Conservation (phyloP, 2,329 filamentous ascomycete genomes). For the Trichoderma citrinoviride region DNA sequence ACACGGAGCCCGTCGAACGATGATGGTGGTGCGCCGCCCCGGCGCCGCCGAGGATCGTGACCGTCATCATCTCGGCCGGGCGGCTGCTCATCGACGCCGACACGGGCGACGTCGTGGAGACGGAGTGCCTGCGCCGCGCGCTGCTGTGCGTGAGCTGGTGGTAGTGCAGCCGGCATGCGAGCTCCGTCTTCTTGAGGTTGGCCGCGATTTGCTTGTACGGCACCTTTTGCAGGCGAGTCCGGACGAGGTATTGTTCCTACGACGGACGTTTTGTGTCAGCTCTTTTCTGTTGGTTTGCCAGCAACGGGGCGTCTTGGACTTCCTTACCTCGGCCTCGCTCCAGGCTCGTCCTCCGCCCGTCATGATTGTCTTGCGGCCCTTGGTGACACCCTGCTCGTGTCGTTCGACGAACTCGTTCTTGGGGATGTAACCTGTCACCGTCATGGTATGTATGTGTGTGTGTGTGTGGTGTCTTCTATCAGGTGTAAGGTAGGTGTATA, state of each 20-base stretch:
- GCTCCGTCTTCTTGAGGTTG: slow-evolving; percentile 82
- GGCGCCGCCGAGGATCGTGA: too few relatives aligned
- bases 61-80: too few relatives aligned
- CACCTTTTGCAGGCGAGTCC: slow-evolving; percentile 83
- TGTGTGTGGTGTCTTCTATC: not conserved
- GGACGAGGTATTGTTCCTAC: slow-evolving; percentile 78
- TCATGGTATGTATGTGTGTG: slow-evolving; percentile 39
- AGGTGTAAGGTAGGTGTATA: too few relatives aligned
- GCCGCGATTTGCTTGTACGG: slow-evolving; percentile 87
- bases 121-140: slow-evolving; percentile 65
- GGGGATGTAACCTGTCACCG: slow-evolving; percentile 48
- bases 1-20: slow-evolving; percentile 44
- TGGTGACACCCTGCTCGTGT: slow-evolving; percentile 59
- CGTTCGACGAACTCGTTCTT: slow-evolving; percentile 55
- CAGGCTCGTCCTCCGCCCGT: slow-evolving; percentile 76
- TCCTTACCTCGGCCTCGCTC: slow-evolving; percentile 76
- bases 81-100: too few relatives aligned
- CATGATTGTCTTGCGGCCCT: slow-evolving; percentile 65
- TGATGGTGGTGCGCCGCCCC: not conserved
- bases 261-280: slow-evolving; percentile 5
- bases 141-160: slow-evolving; percentile 81
- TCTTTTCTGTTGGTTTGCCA: not conserved
- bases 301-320: slow-evolving; percentile 26
- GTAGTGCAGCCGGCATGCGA: slow-evolving; percentile 83
- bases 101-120: slow-evolving; percentile 39